Percentiles rank a stretch among this genome's conserved stretches.
phyloP scores from a whole-genome alignment of 441 rosid genomes.

The Manihot esculenta region DNA sequence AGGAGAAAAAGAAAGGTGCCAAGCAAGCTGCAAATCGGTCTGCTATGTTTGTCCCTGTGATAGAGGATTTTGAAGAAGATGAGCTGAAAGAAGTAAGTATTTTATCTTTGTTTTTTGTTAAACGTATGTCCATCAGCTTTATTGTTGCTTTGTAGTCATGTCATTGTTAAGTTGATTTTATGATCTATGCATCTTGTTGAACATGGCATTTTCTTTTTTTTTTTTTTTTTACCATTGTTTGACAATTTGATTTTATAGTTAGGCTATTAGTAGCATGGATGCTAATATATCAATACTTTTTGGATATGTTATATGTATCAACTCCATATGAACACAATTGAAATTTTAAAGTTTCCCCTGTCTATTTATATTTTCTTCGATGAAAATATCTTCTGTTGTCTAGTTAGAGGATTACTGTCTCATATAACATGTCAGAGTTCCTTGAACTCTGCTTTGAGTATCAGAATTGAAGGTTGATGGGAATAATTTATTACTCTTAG shows the following conservation, averaged over 20 bases:
- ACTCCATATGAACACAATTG: background rate
- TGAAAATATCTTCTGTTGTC: background rate
- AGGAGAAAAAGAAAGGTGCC: slow-evolving; percentile 76
- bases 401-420: too few species aligned
- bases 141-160: background rate
- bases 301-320: background rate
- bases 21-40: slow-evolving; percentile 62
- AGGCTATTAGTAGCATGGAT: background rate
- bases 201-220: too few species aligned
- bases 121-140: background rate
- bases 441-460: background rate
- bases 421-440: background rate
- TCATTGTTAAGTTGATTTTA: background rate
- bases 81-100: slow-evolving; percentile 69
- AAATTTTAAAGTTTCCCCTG: background rate
- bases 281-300: background rate
- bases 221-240: background rate
- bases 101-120: slow-evolving; percentile 2
- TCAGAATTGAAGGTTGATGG: background rate
- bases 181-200: background rate
- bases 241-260: background rate
- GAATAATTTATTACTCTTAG: background rate
- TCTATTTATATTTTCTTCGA: background rate
- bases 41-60: slow-evolving; percentile 47
- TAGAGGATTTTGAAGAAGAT: slow-evolving; percentile 81